These are phyloP conservation scores for Gilbertella persicaria DNA, from an alignment of 371 early-diverging fungal species.

Conservation along the genomic window DNA sequence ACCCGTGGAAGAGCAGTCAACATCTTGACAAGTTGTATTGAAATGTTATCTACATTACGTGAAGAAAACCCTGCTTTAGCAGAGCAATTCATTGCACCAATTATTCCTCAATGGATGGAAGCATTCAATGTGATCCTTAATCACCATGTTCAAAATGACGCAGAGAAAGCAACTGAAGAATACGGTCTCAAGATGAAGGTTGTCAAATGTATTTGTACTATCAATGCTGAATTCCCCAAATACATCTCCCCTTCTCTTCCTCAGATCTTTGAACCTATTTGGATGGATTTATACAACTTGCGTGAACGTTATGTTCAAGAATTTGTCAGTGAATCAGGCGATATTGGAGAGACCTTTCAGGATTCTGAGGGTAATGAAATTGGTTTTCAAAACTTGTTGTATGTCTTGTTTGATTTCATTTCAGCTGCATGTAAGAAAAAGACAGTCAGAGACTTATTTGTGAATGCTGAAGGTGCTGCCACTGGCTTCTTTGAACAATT, in stretches of 20 bases:
- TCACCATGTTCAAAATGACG: slow-evolving; percentile 50
- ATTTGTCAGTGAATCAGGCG: slow-evolving; percentile 59
- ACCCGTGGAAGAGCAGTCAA: slow-evolving; percentile 79
- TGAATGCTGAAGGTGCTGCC: slow-evolving; percentile 37
- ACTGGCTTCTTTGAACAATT: slow-evolving; percentile 64
- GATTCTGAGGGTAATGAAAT: slow-evolving; percentile 81
- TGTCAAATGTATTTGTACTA: slow-evolving; percentile 65
- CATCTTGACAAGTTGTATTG: slow-evolving; percentile 82
- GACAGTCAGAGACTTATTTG: slow-evolving; percentile 42
- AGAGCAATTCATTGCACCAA: slow-evolving; percentile 69
- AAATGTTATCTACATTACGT: slow-evolving; percentile 78
- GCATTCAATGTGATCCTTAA: slow-evolving; percentile 67
- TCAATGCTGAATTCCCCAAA: slow-evolving; percentile 64
- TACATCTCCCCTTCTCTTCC: slow-evolving; percentile 52
- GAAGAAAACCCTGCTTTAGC: slow-evolving; percentile 74
- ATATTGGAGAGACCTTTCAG: slow-evolving; percentile 55
- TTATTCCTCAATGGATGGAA: slow-evolving; percentile 79
- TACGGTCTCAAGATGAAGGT: slow-evolving; percentile 75
- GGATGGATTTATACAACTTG: slow-evolving; percentile 64
- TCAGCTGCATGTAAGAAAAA: slow-evolving; percentile 60
- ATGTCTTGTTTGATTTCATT: slow-evolving; percentile 73
- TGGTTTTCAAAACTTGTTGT: slow-evolving; percentile 72
- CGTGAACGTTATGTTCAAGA: slow-evolving; percentile 58
- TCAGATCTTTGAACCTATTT: slow-evolving; percentile 62
- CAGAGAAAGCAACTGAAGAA: slow-evolving; percentile 54